phyloP scores from a whole-genome alignment of 345 rosid genomes.

The Acer campestre region DNA sequence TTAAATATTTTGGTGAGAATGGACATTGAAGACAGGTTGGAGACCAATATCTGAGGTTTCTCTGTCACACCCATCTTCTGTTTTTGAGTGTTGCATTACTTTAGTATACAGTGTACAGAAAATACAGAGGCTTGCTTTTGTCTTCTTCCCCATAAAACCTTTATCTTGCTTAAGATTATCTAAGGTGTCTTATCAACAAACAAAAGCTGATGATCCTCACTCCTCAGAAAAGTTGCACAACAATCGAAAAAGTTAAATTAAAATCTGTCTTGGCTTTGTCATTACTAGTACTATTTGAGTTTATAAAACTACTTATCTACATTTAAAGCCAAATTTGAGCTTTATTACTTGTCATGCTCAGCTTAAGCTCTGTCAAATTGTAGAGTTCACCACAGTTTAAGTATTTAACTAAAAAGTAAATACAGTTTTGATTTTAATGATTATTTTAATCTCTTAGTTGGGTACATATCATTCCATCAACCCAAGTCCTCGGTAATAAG shows the following conservation, averaged over 20 bases:
- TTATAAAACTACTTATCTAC: neutral
- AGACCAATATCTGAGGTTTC: conserved; percentile 23
- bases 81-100: conserved; percentile 4
- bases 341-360: too few relatives aligned
- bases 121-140: conserved; percentile 28
- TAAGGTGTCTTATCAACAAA: conserved; percentile 26
- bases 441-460: neutral
- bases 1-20: neutral
- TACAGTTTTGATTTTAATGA: too few relatives aligned
- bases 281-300: neutral
- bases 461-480: neutral
- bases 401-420: neutral
- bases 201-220: conserved; percentile 5
- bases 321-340: neutral
- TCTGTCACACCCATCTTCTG: conserved; percentile 13
- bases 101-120: conserved; percentile 11
- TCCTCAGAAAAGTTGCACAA: neutral
- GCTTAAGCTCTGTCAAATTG: too few relatives aligned
- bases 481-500: neutral
- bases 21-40: conserved; percentile 21
- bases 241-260: neutral
- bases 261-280: neutral
- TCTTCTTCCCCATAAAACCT: conserved; percentile 37
- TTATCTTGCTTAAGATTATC: conserved; percentile 21
- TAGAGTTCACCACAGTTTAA: neutral